phyloP scores from a whole-genome alignment of 2,329 filamentous ascomycete genomes.

The Colletotrichum tamarilloi region DNA sequence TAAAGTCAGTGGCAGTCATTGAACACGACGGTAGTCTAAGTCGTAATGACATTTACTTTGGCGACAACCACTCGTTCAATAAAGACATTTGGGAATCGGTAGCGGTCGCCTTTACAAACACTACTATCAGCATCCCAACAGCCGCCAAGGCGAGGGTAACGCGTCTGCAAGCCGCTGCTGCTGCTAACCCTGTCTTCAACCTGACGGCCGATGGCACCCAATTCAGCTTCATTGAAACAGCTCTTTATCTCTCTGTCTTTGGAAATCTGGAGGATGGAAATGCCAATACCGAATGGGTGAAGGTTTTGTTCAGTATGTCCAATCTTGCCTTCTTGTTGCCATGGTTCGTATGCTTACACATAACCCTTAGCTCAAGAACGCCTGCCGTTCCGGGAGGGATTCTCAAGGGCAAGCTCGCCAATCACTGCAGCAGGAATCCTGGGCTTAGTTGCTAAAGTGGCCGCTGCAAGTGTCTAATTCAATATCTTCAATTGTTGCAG shows the following conservation, averaged over 20 bases:
- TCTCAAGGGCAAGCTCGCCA: conserved; percentile 18
- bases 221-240: conserved; percentile 39
- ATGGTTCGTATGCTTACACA: neutral
- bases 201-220: conserved; percentile 27
- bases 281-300: conserved; percentile 37
- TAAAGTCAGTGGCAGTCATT: conserved; percentile 40
- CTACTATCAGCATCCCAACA: conserved; percentile 42
- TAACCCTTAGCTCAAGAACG: conserved; percentile 29
- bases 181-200: conserved; percentile 41
- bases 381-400: conserved; percentile 32
- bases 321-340: too few species aligned
- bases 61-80: conserved; percentile 46
- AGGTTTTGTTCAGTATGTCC: conserved; percentile 34
- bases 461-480: conserved; percentile 10
- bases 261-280: conserved; percentile 36
- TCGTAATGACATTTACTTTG: conserved; percentile 43
- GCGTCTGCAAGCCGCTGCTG: conserved; percentile 40
- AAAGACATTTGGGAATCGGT: conserved; percentile 41
- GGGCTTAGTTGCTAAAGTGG: conserved; percentile 28
- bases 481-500: too few species aligned
- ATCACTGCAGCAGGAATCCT: conserved; percentile 32
- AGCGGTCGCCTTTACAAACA: conserved; percentile 36
- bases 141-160: conserved; percentile 43
- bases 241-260: conserved; percentile 39
- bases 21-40: conserved; percentile 48